A percentile compares a stretch with the other conserved stretches of the same genome.
These are phyloP conservation scores for Trichoderma guizhouense DNA, from an alignment of 2,329 filamentous ascomycete species.

Conservation along the genomic window DNA sequence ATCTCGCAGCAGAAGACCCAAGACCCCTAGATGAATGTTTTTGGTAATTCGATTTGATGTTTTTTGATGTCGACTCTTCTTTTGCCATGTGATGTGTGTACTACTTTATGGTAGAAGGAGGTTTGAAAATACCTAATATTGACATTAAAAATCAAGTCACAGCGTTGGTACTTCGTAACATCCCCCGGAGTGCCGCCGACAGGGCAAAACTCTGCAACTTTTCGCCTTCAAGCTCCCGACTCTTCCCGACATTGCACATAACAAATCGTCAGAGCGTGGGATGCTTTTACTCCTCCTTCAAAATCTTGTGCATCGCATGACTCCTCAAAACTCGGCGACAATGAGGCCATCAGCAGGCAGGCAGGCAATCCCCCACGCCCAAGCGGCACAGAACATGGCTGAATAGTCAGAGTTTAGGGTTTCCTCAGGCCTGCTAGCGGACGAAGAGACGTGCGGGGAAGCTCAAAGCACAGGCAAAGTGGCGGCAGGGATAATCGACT, in stretches of 20 bases:
- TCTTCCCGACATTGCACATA: not conserved
- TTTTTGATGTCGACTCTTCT: not conserved
- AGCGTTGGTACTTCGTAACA: not conserved
- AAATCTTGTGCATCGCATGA: not conserved
- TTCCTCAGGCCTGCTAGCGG: not conserved
- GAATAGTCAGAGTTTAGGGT: slow-evolving; percentile 17
- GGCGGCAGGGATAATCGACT: not conserved
- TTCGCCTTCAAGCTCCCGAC: not conserved
- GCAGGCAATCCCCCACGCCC: slow-evolving; percentile 9
- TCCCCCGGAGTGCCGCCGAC: not conserved
- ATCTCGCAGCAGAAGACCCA: slow-evolving; percentile 7
- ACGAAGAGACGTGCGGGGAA: slow-evolving; percentile 8
- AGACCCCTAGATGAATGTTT: not conserved
- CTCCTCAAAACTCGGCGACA: not conserved
- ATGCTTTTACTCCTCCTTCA: not conserved
- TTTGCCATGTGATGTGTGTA: not conserved
- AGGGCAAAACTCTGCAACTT: not conserved
- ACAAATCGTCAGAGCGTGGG: not conserved
- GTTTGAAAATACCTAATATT: not conserved
- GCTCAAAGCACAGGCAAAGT: not conserved
- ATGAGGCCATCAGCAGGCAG: not conserved
- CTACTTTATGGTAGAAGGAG: not conserved
- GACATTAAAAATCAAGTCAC: not conserved
- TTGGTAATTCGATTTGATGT: not conserved
- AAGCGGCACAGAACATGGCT: not conserved